Base-by-base conservation (phyloP, 2,329 filamentous ascomycete species). In the Penicillium sp. region DNA sequence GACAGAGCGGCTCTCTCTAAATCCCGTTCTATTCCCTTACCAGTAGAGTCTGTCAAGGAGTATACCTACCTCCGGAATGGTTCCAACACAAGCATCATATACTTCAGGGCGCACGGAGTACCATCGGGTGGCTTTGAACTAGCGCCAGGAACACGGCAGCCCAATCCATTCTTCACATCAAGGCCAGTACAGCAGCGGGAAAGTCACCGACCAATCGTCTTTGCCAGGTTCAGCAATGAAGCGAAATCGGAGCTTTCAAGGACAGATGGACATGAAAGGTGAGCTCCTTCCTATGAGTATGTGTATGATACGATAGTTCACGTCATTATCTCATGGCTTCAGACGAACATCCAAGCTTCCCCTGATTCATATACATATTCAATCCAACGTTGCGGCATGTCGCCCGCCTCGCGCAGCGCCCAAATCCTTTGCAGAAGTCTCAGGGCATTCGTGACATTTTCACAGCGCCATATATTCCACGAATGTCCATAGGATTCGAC, bases 391-490 rank as follows among this genome's bases (percentile, higher is more conserved):
- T 20, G n/a, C 14, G 41, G 34, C n/a, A 42, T 34, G 1, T n/a
- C 41, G 25, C 31, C 39, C 22, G 5, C 22, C 1, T 28, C 41
- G 11, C 52, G 17, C 10, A n/a, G 39, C 5, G 28, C 17, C 41
- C 52, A 54, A 25, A 54, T 45, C 28, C 17, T 47, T 31, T 54
- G 15, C 15, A 62, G 55, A 7, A 63, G 57, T n/a, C 50, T 53
- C 31, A 57, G 50, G 3, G 59, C 59, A 49, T 60, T 58, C 2
- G 22, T 37, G 1, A 63, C 54, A 57, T 63, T 63, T 17, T 59
- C 37, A 42, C 54, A 61, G 11, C 62, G 51, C 62, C 59, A 63
- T 17, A 55, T 55, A 10, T 38, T 49, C 47, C 54, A 60, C 17
- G 59, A 45, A 17, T 52, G 41, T 17, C 48, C 59, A 51, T 59